Conservation (phyloP, 164 flowering plant genomes). For the Stephania cephalantha region DNA sequence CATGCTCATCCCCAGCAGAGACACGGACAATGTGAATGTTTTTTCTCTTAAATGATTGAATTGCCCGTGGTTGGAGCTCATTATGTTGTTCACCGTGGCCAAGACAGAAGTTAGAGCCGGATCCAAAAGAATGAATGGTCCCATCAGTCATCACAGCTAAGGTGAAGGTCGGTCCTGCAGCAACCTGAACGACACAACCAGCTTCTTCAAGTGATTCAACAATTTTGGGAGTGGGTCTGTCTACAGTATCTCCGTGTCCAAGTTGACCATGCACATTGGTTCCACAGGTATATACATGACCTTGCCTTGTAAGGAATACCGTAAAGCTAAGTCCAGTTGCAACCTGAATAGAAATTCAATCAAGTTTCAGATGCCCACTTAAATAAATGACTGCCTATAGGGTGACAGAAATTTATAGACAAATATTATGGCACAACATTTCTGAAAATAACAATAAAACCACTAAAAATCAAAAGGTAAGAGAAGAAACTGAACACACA, state of each 20-base stretch:
- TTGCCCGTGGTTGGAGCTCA: slow-evolving; percentile 62
- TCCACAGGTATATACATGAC: slow-evolving; percentile 87
- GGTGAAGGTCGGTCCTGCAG: slow-evolving; percentile 80
- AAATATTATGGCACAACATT: neutral
- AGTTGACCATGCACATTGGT: slow-evolving; percentile 79
- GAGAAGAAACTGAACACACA: neutral
- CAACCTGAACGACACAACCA: slow-evolving; percentile 65
- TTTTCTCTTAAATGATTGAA: slow-evolving; percentile 64
- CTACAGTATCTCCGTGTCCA: slow-evolving; percentile 80
- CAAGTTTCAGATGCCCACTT: neutral
- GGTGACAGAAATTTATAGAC: neutral
- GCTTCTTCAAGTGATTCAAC: slow-evolving; percentile 45
- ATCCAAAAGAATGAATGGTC: slow-evolving; percentile 76
- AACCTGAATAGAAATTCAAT: slow-evolving; percentile 41
- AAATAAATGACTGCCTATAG: neutral
- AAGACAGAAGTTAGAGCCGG: slow-evolving; percentile 87
- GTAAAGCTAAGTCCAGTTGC: slow-evolving; percentile 85
- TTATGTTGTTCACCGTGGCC: slow-evolving; percentile 93
- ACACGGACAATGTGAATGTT: slow-evolving; percentile 65
- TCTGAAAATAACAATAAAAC: neutral
- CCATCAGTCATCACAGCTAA: slow-evolving; percentile 70
- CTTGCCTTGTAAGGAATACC: slow-evolving; percentile 66
- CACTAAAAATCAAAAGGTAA: neutral
- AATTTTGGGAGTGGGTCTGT: slow-evolving; percentile 61
- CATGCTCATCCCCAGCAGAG: slow-evolving; percentile 97